A percentile compares a stretch with the other conserved stretches of the same genome.
Conservation (phyloP, 202 grass and related monocot species). For the Carex sylvatica region DNA sequence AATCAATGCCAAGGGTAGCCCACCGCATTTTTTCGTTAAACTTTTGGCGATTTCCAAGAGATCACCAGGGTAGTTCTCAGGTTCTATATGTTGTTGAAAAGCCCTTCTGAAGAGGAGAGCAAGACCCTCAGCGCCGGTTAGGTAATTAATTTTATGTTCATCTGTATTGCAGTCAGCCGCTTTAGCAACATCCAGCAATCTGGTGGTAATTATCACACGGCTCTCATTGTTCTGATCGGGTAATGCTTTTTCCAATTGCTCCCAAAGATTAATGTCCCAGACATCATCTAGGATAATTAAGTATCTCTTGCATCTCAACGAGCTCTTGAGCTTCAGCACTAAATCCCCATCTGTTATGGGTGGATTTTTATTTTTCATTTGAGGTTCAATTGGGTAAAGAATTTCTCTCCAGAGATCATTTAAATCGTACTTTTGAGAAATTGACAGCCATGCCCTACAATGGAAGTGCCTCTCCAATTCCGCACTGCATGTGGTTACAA, state of each 20-base stretch:
- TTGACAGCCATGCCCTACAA: not conserved
- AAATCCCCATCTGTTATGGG: not conserved
- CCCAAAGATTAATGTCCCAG: not conserved
- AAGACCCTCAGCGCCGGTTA: not conserved
- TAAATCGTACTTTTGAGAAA: not conserved
- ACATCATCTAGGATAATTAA: constrained; percentile 27
- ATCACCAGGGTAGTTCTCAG: no score
- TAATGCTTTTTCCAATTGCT: not conserved
- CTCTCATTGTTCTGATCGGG: not conserved
- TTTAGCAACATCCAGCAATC: not conserved
- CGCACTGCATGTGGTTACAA: no score
- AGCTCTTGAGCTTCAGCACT: not conserved
- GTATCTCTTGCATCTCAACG: not conserved
- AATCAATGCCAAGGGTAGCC: no score
- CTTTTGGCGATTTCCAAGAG: no score
- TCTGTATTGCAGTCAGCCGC: not conserved
- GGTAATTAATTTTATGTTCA: not conserved
- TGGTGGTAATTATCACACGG: constrained; percentile 17
- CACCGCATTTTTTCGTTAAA: no score
- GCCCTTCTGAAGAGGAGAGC: not conserved
- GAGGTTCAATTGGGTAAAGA: not conserved
- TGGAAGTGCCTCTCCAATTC: not conserved
- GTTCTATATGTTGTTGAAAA: no score
- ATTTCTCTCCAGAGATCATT: not conserved
- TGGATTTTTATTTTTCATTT: not conserved